Evolutionary conservation across 2,329 filamentous ascomycete genomes (phyloP).

Genomic region (Botrytis paeoniae): DNA sequence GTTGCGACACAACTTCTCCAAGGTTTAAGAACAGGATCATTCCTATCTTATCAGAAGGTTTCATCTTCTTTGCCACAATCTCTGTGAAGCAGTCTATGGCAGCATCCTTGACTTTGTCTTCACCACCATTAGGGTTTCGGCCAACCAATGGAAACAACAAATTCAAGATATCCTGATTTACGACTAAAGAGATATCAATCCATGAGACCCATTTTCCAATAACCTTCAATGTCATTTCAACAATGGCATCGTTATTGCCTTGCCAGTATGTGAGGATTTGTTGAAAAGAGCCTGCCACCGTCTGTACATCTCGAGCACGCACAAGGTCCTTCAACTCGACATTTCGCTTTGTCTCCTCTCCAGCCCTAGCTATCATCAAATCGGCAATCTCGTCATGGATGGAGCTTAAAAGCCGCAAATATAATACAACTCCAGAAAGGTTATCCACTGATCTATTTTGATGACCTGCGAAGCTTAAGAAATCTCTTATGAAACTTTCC

Average conservation of each 20-base stretch:
- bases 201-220: conserved; percentile 97
- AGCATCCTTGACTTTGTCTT: conserved; percentile 82
- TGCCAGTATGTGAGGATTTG: conserved; percentile 75
- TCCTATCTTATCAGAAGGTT: conserved; percentile 84
- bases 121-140: conserved; percentile 57
- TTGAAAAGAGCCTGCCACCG: conserved; percentile 87
- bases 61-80: conserved; percentile 98
- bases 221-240: conserved; percentile 87
- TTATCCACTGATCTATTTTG: conserved; percentile 65
- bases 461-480: conserved; percentile 69
- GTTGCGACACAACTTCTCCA: conserved; percentile 77
- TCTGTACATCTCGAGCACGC: conserved; percentile 80
- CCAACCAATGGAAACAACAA: conserved; percentile 84
- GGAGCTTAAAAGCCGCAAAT: conserved; percentile 81
- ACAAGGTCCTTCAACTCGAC: conserved; percentile 89
- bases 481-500: conserved; percentile 88
- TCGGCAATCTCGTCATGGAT: conserved; percentile 98
- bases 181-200: conserved; percentile 93
- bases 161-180: conserved; percentile 83
- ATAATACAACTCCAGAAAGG: conserved; percentile 73
- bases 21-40: conserved; percentile 91
- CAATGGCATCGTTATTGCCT: conserved; percentile 64
- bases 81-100: conserved; percentile 95
- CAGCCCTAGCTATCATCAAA: conserved; percentile 75
- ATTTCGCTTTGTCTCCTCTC: conserved; percentile 78